phyloP scores from a whole-genome alignment of 805 yeast species.

The Spathaspora passalidarum region DNA sequence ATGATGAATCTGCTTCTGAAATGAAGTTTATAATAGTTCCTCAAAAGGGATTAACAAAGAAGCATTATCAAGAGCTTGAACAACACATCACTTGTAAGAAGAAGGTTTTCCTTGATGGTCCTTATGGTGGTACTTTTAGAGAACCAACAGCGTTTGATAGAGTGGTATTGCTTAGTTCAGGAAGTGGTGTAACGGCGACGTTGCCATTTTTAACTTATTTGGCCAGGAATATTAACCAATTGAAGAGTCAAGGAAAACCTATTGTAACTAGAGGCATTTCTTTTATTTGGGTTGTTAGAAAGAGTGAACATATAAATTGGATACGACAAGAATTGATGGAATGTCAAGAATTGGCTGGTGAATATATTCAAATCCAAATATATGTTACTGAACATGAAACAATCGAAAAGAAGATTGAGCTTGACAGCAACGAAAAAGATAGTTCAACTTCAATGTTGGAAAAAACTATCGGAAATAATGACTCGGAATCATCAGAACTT shows the following conservation, averaged over 20 bases:
- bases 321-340: slow-evolving; percentile 31
- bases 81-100: slow-evolving; percentile 21
- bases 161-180: slow-evolving; percentile 41
- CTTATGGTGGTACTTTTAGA: slow-evolving; percentile 54
- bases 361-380: slow-evolving; percentile 23
- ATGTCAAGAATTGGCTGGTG: slow-evolving; percentile 24
- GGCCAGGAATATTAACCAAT: slow-evolving; percentile 14
- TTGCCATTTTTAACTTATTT: slow-evolving; percentile 39
- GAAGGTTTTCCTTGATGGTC: slow-evolving; percentile 50
- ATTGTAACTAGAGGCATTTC: slow-evolving; percentile 24
- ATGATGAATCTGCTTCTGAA: slow-evolving; percentile 18
- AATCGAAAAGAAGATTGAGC: neutral
- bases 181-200: slow-evolving; percentile 52
- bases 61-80: slow-evolving; percentile 28
- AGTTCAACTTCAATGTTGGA: slow-evolving; percentile 4
- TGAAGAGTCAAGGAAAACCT: slow-evolving; percentile 9
- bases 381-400: slow-evolving; percentile 15
- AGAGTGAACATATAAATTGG: slow-evolving; percentile 37
- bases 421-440: neutral
- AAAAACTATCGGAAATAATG: neutral
- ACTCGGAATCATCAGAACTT: neutral
- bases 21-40: slow-evolving; percentile 47
- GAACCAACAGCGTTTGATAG: slow-evolving; percentile 44
- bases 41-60: slow-evolving; percentile 44
- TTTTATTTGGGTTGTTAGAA: slow-evolving; percentile 45